A percentile compares a stretch with the other conserved stretches of the same genome.
Evolutionary conservation across 2,329 filamentous ascomycete genomes (phyloP).

Genomic region (Epichloe sylvatica): DNA sequence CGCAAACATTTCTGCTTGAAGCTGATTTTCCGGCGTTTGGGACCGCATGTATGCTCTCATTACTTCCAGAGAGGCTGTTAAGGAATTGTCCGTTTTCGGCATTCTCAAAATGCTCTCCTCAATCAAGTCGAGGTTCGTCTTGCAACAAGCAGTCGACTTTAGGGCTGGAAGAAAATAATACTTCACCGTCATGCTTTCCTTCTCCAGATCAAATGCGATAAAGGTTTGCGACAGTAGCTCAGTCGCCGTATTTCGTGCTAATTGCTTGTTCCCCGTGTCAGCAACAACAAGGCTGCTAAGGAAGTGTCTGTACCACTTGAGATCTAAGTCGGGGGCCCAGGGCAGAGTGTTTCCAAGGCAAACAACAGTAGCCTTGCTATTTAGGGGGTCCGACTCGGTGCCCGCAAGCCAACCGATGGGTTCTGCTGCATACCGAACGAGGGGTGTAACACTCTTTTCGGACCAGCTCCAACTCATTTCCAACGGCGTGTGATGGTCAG

Average conservation of each 20-base stretch:
- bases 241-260: neutral
- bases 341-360: neutral
- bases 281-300: neutral
- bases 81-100: neutral
- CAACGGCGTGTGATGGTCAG: conserved; percentile 23
- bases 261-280: neutral
- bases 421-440: conserved; percentile 20
- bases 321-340: neutral
- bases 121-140: neutral
- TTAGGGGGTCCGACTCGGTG: conserved; percentile 10
- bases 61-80: conserved; percentile 1
- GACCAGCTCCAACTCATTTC: conserved; percentile 25
- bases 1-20: conserved; percentile 16
- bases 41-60: neutral
- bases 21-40: neutral
- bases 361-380: neutral
- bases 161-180: neutral
- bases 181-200: neutral
- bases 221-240: neutral
- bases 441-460: conserved; percentile 10
- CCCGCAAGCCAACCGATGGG: conserved; percentile 18
- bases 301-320: neutral
- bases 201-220: neutral
- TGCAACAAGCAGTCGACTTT: neutral
- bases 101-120: neutral